Evolutionary conservation across 2,329 filamentous ascomycete species (phyloP).

Genomic region (Pseudogymnoascus sp.): DNA sequence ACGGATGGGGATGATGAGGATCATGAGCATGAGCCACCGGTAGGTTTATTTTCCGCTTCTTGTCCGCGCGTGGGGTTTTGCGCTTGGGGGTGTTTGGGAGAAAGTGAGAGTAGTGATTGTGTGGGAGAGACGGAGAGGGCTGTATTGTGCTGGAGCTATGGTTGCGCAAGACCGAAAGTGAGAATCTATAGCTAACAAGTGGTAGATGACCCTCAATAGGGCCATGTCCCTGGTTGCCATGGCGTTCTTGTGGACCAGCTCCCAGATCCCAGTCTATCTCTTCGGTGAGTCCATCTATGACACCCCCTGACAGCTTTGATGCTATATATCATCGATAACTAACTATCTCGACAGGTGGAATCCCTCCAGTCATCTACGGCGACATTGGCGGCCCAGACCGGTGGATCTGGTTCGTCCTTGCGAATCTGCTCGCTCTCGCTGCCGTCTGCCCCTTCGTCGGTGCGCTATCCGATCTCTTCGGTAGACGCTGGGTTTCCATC

Average conservation of each 20-base stretch:
- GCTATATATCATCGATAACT: background rate
- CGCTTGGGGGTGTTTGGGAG: background rate
- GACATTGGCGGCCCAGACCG: constrained; percentile 44
- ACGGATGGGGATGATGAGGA: constrained; percentile 39
- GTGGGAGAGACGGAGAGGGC: background rate
- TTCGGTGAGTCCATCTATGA: constrained; percentile 30
- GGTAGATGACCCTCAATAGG: constrained; percentile 34
- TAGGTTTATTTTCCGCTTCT: constrained; percentile 21
- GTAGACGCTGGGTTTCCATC: constrained; percentile 50
- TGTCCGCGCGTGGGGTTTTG: background rate
- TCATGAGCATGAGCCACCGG: constrained; percentile 38
- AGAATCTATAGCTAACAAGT: constrained; percentile 16
- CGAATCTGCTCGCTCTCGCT: constrained; percentile 47
- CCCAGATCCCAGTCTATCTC: constrained; percentile 47
- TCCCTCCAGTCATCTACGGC: constrained; percentile 44
- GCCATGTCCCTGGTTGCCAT: constrained; percentile 47
- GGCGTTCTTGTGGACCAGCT: constrained; percentile 52
- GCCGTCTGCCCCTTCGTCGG: constrained; percentile 57
- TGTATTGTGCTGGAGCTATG: background rate
- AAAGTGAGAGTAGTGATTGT: background rate
- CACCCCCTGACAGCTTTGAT: background rate
- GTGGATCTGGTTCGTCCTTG: constrained; percentile 31
- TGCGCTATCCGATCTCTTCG: constrained; percentile 53
- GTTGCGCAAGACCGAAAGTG: background rate
- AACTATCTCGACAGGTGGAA: constrained; percentile 28